These are phyloP conservation scores for Curvularia hawaiiensis DNA, from an alignment of 2,329 filamentous ascomycete species.

Conservation along the genomic window DNA sequence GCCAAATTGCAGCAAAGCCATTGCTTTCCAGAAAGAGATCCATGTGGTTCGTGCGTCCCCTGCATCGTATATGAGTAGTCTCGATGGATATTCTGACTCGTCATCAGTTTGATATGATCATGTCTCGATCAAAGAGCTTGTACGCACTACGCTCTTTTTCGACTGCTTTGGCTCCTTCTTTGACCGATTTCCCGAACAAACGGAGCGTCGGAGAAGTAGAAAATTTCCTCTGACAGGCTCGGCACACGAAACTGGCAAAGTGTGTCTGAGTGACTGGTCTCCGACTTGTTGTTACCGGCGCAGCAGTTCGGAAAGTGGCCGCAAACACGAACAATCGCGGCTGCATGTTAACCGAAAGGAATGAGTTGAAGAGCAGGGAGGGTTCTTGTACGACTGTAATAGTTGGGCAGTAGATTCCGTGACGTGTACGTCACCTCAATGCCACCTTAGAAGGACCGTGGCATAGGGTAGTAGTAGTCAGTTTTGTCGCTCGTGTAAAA, in stretches of 20 bases:
- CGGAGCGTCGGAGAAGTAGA: conserved; percentile 34
- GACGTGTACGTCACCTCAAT: not conserved
- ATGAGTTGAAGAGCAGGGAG: not conserved
- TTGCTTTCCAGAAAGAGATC: conserved; percentile 46
- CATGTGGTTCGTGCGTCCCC: conserved; percentile 44
- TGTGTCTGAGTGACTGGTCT: conserved; percentile 7
- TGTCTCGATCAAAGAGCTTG: fast-evolving
- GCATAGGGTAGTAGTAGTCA: not conserved
- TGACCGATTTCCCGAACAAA: conserved; percentile 19
- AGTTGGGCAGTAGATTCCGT: too few species aligned
- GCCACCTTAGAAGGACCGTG: not conserved
- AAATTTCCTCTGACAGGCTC: conserved; percentile 39
- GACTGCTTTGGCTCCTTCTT: conserved; percentile 25
- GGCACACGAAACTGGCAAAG: conserved; percentile 29
- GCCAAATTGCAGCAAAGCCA: conserved; percentile 43
- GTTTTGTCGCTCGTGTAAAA: not conserved
- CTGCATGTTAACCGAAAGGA: conserved; percentile 33
- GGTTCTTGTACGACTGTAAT: not conserved
- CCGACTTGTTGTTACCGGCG: conserved; percentile 10
- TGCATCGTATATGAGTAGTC: conserved; percentile 46
- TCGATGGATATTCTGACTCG: conserved; percentile 30
- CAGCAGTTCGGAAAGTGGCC: conserved; percentile 26
- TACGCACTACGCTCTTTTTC: conserved; percentile 33
- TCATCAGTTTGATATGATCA: not conserved
- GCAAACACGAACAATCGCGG: conserved; percentile 28